Base-by-base conservation (phyloP, 306 rosid species). In the Trifolium dubium region DNA sequence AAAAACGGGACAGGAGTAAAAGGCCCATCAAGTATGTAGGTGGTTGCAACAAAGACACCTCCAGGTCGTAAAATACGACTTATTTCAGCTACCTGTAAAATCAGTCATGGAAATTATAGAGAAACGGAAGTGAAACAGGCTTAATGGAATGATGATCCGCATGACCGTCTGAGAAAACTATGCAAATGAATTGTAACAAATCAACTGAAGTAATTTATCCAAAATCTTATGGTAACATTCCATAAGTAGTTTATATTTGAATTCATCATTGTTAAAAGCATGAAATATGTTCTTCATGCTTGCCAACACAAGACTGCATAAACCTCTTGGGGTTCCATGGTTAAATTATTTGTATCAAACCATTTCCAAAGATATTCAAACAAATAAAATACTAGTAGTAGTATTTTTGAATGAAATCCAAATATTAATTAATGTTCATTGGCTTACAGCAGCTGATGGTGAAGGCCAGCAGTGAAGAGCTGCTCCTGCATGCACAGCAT, bases 401-500 rank as follows among this genome's bases (percentile, higher is more conserved):
- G 1, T 23, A 66, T 18, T 18, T 72, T 44, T 51, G 46, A 37
- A 31, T 29, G 74, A 89, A 53, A 40, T 60, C 59, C 43, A 51
- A 54, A 19, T 17, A 51, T 19, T 5, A 44, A 76, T 15, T 66
- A 32, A 67, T 28, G 70, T 44, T 18, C 78, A 75, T 74, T 61
- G 55, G 76, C 98, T 85, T 81, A 94, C 98, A 80, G 87, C 97
- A 19, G 90, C 74, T 64, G 81, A 87, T 53, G 97, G 97, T 77
- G 97, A 91, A 83, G 97, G 98, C 98, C 98, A 89, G 77, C 98
- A 94, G 61, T 94, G 97, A 44, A 94, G 32, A 79, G 97, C 98
- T 50, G 98, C 97, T 41, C 98, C 98, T 43, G 97, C 96, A 74
- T 91, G 98, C 81, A 94, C 87, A 17, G 96, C 96, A 78, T 94